These are phyloP conservation scores for Xylaria bambusicola DNA, from an alignment of 495 filamentous ascomycete species.

Conservation along the genomic window DNA sequence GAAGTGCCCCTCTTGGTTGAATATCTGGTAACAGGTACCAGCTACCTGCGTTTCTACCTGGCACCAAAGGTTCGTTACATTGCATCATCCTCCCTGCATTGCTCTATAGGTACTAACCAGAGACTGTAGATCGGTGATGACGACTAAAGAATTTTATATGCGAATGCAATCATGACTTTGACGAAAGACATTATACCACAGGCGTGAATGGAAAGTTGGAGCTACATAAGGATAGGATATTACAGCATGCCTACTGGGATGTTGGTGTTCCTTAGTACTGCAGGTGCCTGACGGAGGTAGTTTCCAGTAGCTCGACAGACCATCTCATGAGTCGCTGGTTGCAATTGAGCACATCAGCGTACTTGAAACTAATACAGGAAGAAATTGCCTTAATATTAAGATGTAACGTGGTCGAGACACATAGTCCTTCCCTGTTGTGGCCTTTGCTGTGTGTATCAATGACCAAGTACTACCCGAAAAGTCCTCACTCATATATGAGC, in stretches of 20 bases:
- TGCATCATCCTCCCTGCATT: neutral
- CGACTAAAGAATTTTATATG: constrained; percentile 57
- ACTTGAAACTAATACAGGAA: neutral
- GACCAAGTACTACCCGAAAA: too few relatives aligned
- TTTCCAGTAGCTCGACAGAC: neutral
- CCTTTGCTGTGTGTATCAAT: too few relatives aligned
- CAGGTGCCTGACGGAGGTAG: neutral
- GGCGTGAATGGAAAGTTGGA: constrained; percentile 1
- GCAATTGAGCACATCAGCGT: constrained; percentile 6
- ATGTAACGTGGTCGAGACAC: neutral
- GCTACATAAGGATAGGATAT: constrained; percentile 16
- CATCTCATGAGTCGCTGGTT: neutral
- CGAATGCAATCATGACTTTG: constrained; percentile 22
- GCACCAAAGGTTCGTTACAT: constrained; percentile 82
- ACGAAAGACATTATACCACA: constrained; percentile 26
- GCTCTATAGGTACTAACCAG: constrained; percentile 4
- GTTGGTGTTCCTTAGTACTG: neutral
- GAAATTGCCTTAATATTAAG: neutral
- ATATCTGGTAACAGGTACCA: constrained; percentile 78
- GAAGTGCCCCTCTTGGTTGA: constrained; percentile 97
- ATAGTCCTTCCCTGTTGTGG: too few relatives aligned
- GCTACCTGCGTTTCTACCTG: constrained; percentile 94
- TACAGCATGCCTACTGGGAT: neutral
- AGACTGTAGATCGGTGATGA: constrained; percentile 80
- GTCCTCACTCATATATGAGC: too few relatives aligned